Conservation (phyloP, 306 rosid genomes). For the Parietaria judaica region DNA sequence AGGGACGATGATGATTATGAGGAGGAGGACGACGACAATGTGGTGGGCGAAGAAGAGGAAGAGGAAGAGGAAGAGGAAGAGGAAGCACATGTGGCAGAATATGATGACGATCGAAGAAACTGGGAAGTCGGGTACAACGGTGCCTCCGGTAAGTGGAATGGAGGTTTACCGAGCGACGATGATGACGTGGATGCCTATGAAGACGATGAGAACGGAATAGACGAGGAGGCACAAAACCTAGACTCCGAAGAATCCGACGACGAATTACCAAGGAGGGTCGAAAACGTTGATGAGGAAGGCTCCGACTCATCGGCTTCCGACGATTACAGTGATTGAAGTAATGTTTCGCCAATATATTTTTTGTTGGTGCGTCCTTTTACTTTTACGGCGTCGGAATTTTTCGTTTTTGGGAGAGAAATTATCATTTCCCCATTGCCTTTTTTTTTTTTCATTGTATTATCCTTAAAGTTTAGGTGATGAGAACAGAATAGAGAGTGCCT, state of each 20-base stretch:
- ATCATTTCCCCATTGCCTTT: not conserved
- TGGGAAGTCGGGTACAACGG: constrained; percentile 75
- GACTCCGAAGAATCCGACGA: constrained; percentile 75
- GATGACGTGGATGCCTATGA: constrained; percentile 78
- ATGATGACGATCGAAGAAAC: constrained; percentile 73
- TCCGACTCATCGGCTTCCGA: constrained; percentile 63
- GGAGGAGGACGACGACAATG: not conserved
- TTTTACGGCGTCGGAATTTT: constrained; percentile 13
- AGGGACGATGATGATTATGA: constrained; percentile 30
- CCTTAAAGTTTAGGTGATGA: not conserved
- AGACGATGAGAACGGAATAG: constrained; percentile 52
- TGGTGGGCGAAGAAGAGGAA: constrained; percentile 44
- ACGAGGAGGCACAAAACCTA: constrained; percentile 55
- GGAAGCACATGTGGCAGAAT: constrained; percentile 35
- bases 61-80: constrained; percentile 50
- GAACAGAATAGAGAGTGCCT: constrained; percentile 10
- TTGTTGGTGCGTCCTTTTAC: constrained; percentile 36
- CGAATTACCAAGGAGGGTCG: constrained; percentile 31
- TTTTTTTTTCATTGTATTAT: not conserved
- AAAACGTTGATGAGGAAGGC: constrained; percentile 39
- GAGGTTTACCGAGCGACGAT: constrained; percentile 57
- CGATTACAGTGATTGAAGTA: constrained; percentile 66
- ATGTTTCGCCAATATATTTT: constrained; percentile 6
- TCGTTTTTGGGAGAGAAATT: not conserved
- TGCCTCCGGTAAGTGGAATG: constrained; percentile 52